These are phyloP conservation scores for Sicyos baderoa DNA, from an alignment of 306 rosid genomes.

Conservation along the genomic window DNA sequence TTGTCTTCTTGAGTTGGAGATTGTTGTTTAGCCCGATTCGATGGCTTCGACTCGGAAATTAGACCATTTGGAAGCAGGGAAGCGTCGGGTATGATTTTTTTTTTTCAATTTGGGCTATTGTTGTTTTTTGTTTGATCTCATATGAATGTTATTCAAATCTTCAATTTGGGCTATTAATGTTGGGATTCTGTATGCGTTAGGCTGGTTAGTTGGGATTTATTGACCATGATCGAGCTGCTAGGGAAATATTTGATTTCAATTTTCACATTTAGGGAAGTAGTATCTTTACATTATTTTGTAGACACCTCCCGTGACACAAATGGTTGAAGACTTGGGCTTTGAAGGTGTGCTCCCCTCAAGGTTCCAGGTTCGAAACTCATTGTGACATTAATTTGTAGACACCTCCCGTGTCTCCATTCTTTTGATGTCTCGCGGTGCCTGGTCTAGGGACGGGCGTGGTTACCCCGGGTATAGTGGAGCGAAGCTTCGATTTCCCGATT, in stretches of 20 bases:
- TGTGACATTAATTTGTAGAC: no score
- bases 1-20: slow-evolving; percentile 24
- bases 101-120: no score
- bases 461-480: no score
- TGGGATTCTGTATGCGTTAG: neutral
- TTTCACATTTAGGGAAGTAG: neutral
- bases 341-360: no score
- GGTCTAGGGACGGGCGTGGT: no score
- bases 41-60: slow-evolving; percentile 58
- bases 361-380: no score
- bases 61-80: slow-evolving; percentile 93
- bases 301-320: no score
- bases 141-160: neutral
- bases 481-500: no score
- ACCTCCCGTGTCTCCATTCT: no score
- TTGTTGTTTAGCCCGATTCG: slow-evolving; percentile 46
- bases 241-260: neutral
- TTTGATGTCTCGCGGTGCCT: no score
- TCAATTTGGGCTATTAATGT: neutral
- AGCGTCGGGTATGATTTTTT: slow-evolving; percentile 62
- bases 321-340: no score
- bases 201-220: slow-evolving; percentile 3
- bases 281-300: no score
- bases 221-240: neutral
- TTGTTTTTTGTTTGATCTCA: neutral